Evolutionary conservation across 805 yeast species (phyloP), one percentile per base, ranked within the genome.

Genomic region (Yueomyces sinensis): DNA sequence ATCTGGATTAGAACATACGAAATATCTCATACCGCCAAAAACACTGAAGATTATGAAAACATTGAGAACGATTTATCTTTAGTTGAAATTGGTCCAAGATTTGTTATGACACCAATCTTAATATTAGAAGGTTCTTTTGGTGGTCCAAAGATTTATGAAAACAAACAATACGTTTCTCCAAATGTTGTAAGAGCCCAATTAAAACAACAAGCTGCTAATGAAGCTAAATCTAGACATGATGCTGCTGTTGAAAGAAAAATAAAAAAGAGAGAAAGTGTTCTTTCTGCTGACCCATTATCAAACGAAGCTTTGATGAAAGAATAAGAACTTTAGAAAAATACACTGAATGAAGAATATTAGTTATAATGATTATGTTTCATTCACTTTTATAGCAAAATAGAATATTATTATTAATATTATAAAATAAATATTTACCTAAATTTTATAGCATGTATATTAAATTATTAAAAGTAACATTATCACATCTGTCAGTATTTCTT

Each of bases 111-210:
- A 3, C 76, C 80, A 42, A 87, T 91, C 46, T 77, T 93, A 39
- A 75, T 91, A 35, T 68, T 89, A 43, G 97, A 91, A 64, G 98
- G 98, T 32, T 84, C 96, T 2, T 91, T 91, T 50, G 89, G 95
- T 37, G 98, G 98, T 16, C 95, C 97, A 43, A 84, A 87, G 69
- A 86, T 91, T 44, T 91, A 83, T 61, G 97, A 91, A 54, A 91
- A 91, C 66, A 87, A 83, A 66, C 91, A 89, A 61, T 91, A 82
- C 59, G 95, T 91, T 32, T 82, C 95, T 40, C 98, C 98, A 44
- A 91, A 91, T 67, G 75, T 82, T 40, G 89, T 80, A 28, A 81
- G 98, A 66, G 83, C 98, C 11, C 95, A 87, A 65, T 41, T 69
- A 43, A 82, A 74, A 56, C 81, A 77, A 47, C 72, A 80, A 53